These are phyloP conservation scores for Cryptosporidium baileyi DNA, from an alignment of 169 alveolate species.

Conservation along the genomic window DNA sequence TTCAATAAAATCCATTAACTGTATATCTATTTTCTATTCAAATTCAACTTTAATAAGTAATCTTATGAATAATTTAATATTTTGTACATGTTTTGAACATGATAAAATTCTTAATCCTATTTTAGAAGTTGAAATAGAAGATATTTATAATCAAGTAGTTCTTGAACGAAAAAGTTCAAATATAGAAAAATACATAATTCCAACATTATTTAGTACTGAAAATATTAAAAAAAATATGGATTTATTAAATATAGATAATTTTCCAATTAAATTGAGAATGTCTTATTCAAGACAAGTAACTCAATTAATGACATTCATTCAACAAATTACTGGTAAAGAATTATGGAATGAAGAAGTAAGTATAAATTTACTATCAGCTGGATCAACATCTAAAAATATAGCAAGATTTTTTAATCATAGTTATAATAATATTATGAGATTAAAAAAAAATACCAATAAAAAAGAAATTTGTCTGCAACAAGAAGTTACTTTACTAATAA, in stretches of 20 bases:
- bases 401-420: background rate
- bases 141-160: background rate
- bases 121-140: background rate
- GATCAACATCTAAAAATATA: background rate
- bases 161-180: background rate
- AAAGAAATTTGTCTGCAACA: background rate
- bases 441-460: background rate
- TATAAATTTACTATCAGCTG: slow-evolving; percentile 5
- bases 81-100: slow-evolving; percentile 6
- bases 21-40: background rate
- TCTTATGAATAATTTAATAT: background rate
- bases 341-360: background rate
- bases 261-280: background rate
- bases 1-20: background rate
- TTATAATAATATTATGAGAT: background rate
- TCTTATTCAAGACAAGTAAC: slow-evolving; percentile 6
- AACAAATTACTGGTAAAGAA: background rate
- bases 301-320: slow-evolving; percentile 10
- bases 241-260: background rate
- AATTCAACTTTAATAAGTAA: background rate
- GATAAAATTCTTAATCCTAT: background rate
- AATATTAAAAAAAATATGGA: background rate
- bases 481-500: background rate
- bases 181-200: background rate
- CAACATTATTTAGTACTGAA: slow-evolving; percentile 22